Conservation (phyloP, 106 monocot genomes). For the Dendrobium officinale region DNA sequence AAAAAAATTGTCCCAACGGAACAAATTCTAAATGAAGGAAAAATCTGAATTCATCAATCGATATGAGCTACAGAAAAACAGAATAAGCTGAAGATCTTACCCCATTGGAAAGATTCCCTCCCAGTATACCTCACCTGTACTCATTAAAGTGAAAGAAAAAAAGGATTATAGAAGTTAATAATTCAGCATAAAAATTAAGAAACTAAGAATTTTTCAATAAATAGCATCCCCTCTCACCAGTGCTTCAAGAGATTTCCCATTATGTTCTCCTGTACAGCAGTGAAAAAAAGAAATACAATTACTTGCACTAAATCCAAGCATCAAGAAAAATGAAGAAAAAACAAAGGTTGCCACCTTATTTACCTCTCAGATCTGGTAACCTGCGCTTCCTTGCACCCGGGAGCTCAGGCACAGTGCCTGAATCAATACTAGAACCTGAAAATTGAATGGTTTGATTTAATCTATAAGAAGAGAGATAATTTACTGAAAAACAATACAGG, state of each 20-base stretch:
- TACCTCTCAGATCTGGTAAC: constrained; percentile 55
- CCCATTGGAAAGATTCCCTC: constrained; percentile 82
- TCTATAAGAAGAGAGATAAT: not conserved
- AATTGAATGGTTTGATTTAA: not conserved
- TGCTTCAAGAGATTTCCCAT: constrained; percentile 63
- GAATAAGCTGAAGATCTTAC: constrained; percentile 18
- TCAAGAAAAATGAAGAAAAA: not conserved
- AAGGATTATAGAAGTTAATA: not conserved
- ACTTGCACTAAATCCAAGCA: not conserved
- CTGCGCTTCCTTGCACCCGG: constrained; percentile 33
- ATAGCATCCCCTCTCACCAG: constrained; percentile 28
- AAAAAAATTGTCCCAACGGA: no score
- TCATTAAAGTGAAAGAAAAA: not conserved
- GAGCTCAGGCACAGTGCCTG: constrained; percentile 20
- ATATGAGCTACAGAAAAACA: not conserved
- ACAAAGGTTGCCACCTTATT: not conserved
- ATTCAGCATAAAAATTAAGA: not conserved
- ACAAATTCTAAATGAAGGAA: not conserved
- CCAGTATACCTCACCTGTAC: constrained; percentile 69
- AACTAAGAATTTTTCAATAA: not conserved
- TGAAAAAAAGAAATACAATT: not conserved
- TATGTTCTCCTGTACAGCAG: constrained; percentile 60
- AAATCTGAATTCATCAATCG: not conserved
- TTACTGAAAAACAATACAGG: not conserved
- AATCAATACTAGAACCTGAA: constrained; percentile 25